Evolutionary conservation across 768 basidiomycete genomes (phyloP).

Genomic region (Boletellus emodensis): DNA sequence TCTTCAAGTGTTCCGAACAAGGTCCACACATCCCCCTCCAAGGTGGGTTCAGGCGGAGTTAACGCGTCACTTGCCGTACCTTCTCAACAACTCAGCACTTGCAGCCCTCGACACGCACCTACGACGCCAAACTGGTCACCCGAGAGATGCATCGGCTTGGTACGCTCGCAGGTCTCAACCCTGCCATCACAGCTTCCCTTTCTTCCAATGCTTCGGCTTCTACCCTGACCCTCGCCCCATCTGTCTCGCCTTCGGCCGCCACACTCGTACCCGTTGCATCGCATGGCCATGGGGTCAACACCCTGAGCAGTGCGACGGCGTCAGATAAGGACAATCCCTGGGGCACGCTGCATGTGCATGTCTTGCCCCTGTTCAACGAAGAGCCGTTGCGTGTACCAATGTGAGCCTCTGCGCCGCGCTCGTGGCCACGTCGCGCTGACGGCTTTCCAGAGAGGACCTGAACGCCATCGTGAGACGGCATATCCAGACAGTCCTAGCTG

Average conservation of each 20-base stretch:
- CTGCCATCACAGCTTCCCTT: constrained; percentile 36
- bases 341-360: constrained; percentile 79
- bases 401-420: constrained; percentile 37
- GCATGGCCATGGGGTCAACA: constrained; percentile 23
- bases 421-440: constrained; percentile 9
- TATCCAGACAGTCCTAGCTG: constrained; percentile 68
- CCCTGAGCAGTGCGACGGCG: constrained; percentile 23
- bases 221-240: constrained; percentile 40
- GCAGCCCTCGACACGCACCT: constrained; percentile 65
- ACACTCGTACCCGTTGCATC: constrained; percentile 33
- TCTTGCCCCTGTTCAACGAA: constrained; percentile 89
- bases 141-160: constrained; percentile 85
- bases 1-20: constrained; percentile 27
- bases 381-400: constrained; percentile 83
- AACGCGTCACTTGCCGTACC: constrained; percentile 1
- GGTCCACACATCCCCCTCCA: constrained; percentile 32
- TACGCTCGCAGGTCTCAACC: constrained; percentile 51
- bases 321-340: constrained; percentile 66
- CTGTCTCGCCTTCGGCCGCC: constrained; percentile 34
- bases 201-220: constrained; percentile 46
- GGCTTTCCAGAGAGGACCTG: constrained; percentile 69
- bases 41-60: constrained; percentile 29
- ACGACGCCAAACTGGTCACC: constrained; percentile 75
- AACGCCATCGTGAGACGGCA: constrained; percentile 79
- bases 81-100: constrained; percentile 8